A percentile compares a stretch with the other conserved stretches of the same genome.
Conservation (phyloP, 2,329 filamentous ascomycete genomes). For the Pyricularia grisea region DNA sequence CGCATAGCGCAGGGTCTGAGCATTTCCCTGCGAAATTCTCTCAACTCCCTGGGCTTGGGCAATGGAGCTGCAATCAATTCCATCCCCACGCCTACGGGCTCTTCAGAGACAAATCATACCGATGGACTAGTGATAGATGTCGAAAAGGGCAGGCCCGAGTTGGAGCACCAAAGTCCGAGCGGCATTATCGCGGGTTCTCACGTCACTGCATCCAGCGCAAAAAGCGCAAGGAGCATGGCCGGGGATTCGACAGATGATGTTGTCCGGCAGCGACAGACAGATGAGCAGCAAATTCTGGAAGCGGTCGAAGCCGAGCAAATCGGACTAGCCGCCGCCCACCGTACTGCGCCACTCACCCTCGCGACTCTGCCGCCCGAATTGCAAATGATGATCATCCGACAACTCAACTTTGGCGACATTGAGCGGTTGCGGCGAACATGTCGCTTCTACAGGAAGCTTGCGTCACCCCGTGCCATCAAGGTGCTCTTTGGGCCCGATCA, state of each 20-base stretch:
- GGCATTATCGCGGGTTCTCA: background rate
- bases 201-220: background rate
- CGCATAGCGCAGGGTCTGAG: conserved; percentile 5
- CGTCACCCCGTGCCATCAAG: conserved; percentile 24
- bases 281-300: background rate
- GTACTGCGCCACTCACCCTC: conserved; percentile 11
- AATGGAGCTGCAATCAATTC: background rate
- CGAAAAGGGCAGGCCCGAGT: background rate
- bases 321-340: background rate
- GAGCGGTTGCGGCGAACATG: conserved; percentile 31
- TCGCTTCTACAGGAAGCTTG: conserved; percentile 22
- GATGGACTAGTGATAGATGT: background rate
- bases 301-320: background rate
- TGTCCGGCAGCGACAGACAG: background rate
- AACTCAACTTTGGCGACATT: conserved; percentile 32
- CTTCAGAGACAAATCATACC: background rate
- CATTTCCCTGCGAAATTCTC: conserved; percentile 7
- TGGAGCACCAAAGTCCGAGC: background rate
- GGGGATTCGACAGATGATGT: background rate
- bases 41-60: conserved; percentile 6
- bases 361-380: conserved; percentile 30
- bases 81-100: background rate
- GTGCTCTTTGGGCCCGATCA: conserved; percentile 23
- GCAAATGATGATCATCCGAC: conserved; percentile 27
- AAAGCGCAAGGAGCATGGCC: background rate